Conservation (phyloP, 164 flowering plant genomes). For the Sedum album region DNA sequence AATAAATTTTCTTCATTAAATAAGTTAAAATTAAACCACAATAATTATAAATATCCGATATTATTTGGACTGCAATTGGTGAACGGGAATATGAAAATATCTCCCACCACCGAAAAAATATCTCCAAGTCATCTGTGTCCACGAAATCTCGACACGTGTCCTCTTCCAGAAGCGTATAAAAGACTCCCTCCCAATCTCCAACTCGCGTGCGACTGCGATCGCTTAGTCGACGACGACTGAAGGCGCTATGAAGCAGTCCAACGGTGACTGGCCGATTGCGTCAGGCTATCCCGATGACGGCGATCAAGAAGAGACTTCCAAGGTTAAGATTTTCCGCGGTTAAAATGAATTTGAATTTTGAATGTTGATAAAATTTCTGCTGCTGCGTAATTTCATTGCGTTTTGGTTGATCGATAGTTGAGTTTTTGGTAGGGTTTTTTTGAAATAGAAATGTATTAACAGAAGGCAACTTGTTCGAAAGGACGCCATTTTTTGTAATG, state of each 20-base stretch:
- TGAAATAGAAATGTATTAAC: no score
- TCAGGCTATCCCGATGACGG: not conserved
- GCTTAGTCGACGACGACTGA: not conserved
- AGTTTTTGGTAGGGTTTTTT: no score
- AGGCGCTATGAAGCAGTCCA: not conserved
- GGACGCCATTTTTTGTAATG: no score
- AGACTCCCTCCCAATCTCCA: not conserved
- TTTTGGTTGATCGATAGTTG: no score
- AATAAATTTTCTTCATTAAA: no score
- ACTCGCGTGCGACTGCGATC: not conserved
- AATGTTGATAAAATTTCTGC: not conserved
- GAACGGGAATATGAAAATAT: no score
- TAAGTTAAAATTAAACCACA: no score
- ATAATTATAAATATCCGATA: no score
- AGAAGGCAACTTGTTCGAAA: no score
- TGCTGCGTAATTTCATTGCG: no score
- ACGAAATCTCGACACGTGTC: not conserved
- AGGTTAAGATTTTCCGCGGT: not conserved
- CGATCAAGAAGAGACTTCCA: conserved; percentile 4
- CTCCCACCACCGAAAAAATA: conserved; percentile 5
- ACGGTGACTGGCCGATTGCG: not conserved
- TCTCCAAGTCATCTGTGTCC: not conserved
- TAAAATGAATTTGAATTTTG: not conserved
- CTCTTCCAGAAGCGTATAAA: not conserved
- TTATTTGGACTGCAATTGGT: no score